A percentile compares a stretch with the other conserved stretches of the same genome.
phyloP scores from a whole-genome alignment of 352 stramenopile genomes.

The Phytopythium sindhum region DNA sequence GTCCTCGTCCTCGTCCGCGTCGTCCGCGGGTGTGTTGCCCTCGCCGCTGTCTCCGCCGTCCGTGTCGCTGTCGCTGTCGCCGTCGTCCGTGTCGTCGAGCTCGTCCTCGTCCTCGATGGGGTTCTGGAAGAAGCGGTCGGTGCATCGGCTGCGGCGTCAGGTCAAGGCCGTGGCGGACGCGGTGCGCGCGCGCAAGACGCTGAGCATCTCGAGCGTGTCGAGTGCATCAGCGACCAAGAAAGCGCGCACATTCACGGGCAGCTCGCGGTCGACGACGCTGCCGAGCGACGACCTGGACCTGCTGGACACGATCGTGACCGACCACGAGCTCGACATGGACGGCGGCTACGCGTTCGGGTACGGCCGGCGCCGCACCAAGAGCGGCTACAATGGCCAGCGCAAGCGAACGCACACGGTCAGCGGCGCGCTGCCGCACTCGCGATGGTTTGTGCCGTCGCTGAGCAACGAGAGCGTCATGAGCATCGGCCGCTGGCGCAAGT shows the following conservation, averaged over 20 bases:
- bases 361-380: conserved; percentile 3
- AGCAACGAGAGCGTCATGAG: conserved; percentile 11
- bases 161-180: conserved; percentile 18
- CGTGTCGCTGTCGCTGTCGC: conserved; percentile 1
- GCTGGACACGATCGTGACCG: conserved; percentile 28
- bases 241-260: conserved; percentile 15
- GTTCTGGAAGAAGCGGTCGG: conserved; percentile 28
- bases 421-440: background rate
- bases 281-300: conserved; percentile 36
- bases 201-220: background rate
- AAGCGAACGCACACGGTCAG: background rate
- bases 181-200: conserved; percentile 6
- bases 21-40: conserved; percentile 11
- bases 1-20: conserved; percentile 12
- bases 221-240: conserved; percentile 9
- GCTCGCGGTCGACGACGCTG: conserved; percentile 25
- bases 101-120: conserved; percentile 18
- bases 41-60: conserved; percentile 2
- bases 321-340: conserved; percentile 18
- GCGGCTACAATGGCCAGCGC: conserved; percentile 5
- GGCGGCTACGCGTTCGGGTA: conserved; percentile 5
- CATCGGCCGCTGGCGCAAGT: conserved; percentile 8
- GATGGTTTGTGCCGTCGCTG: conserved; percentile 5
- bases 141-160: conserved; percentile 17
- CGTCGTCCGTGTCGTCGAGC: conserved; percentile 10